phyloP scores from a whole-genome alignment of 1,139 yeast species.

The Trichomonascaceae sp. region DNA sequence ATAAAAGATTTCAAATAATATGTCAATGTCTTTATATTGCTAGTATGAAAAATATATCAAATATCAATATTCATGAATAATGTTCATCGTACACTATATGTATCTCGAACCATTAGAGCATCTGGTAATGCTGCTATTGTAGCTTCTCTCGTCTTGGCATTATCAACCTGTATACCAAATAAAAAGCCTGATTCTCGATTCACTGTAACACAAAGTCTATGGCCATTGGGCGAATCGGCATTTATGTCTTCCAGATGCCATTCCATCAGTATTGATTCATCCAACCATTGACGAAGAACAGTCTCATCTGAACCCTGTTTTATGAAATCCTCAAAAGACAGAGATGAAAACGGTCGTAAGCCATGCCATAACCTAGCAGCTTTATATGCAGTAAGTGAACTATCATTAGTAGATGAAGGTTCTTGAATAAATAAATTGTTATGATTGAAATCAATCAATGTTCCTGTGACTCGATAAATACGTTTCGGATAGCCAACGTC shows the following conservation, averaged over 20 bases:
- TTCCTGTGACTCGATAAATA: not conserved
- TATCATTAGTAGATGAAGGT: not conserved
- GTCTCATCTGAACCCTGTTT: not conserved
- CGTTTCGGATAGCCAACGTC: not conserved
- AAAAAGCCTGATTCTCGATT: not conserved
- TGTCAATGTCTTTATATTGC: not conserved
- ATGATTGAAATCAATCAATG: constrained; percentile 1
- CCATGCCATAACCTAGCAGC: constrained; percentile 1
- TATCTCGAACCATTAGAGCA: not conserved
- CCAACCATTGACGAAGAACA: not conserved
- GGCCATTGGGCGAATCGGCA: not conserved
- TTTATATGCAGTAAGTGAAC: not conserved
- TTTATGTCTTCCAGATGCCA: not conserved
- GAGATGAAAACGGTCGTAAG: not conserved
- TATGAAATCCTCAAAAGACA: constrained; percentile 1
- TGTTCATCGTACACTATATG: not conserved
- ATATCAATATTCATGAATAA: not conserved
- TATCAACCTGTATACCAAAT: not conserved
- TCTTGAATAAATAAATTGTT: constrained; percentile 1
- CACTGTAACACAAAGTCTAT: not conserved
- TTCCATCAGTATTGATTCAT: not conserved
- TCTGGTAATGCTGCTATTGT: not conserved
- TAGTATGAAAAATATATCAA: not conserved
- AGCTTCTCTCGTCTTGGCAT: not conserved
- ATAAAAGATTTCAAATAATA: no score